A percentile compares a stretch with the other conserved stretches of the same genome.
Conservation (phyloP, 352 stramenopile species). For the Pythium diclinum region DNA sequence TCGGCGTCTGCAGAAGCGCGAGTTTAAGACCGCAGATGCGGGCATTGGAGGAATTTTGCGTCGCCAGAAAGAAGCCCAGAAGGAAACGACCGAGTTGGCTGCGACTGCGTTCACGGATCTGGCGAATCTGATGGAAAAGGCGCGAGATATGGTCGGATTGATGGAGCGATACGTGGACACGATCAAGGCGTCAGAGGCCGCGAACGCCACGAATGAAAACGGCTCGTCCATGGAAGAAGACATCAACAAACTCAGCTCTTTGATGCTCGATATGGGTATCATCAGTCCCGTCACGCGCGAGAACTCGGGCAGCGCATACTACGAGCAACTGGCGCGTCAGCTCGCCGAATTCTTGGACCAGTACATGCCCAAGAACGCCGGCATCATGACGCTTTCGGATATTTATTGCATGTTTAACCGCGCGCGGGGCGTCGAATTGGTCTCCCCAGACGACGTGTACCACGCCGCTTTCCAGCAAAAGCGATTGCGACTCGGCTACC, state of each 20-base stretch:
- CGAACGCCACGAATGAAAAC: constrained; percentile 13
- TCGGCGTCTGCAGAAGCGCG: constrained; percentile 66
- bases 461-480: constrained; percentile 86
- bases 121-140: constrained; percentile 88
- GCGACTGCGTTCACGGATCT: constrained; percentile 88
- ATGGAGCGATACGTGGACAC: constrained; percentile 91
- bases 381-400: constrained; percentile 98
- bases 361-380: constrained; percentile 86
- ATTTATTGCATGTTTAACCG: constrained; percentile 99
- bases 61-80: constrained; percentile 74
- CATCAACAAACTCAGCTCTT: constrained; percentile 71
- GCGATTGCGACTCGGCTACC: constrained; percentile 87
- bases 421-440: constrained; percentile 94
- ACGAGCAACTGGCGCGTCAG: constrained; percentile 88
- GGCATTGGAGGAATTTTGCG: constrained; percentile 82
- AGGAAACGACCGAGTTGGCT: constrained; percentile 75
- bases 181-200: constrained; percentile 49
- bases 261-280: constrained; percentile 93
- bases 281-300: constrained; percentile 90
- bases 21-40: constrained; percentile 75
- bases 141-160: constrained; percentile 88
- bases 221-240: constrained; percentile 45
- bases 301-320: constrained; percentile 87
- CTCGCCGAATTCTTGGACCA: constrained; percentile 84
- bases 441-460: constrained; percentile 97